Base-by-base conservation (phyloP, 768 basidiomycete species). In the Thelephora ganbajun region DNA sequence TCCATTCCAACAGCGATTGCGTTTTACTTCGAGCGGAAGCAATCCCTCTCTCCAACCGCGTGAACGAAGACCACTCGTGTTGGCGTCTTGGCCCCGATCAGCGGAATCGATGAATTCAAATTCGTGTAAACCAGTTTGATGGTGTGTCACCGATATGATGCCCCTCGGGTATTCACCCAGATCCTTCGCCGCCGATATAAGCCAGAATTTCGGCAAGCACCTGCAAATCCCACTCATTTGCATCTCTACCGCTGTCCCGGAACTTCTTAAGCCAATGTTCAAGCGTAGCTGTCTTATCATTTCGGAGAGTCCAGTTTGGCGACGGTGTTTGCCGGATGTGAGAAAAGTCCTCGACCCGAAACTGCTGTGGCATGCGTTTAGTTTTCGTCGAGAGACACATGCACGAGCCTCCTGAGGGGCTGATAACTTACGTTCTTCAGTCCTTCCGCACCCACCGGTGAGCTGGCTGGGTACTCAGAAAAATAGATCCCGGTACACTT, bases 241-340 rank as follows among this genome's bases (percentile, higher is more conserved):
- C 26, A 30, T 9, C 26, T 30, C 26, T 14, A 14, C 12, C 39
- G 39, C 22, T 41, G 12, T 41, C 39, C 22, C 18, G 39, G 39
- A 16, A 41, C 11, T 41, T 41, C 39, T 41, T 41, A 16, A 41
- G 39, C 39, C 39, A 41, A 41, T 41, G 18, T 7, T 41, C 39
- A 18, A 41, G 39, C 11, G 22, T 41, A 14, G 26, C 26, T 9
- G 26, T 30, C 26, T 30, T 30, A 9, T 30, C 26, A 30, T 30
- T 30, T 9, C 26, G 26, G 26, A 30, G 26, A 0, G 68, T 66
- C 80, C 85, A 92, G 61, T 92, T 77, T 9, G 90, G 87, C 3
- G 90, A 92, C 0, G 77, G 78, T 1, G 82, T 78, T 4, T 72
- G 57, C 30, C 79, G 69, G 50, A 91, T 83, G 61, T 91, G 88